These are phyloP conservation scores for Aspergillus latus DNA, from an alignment of 2,329 filamentous ascomycete species.

Conservation along the genomic window DNA sequence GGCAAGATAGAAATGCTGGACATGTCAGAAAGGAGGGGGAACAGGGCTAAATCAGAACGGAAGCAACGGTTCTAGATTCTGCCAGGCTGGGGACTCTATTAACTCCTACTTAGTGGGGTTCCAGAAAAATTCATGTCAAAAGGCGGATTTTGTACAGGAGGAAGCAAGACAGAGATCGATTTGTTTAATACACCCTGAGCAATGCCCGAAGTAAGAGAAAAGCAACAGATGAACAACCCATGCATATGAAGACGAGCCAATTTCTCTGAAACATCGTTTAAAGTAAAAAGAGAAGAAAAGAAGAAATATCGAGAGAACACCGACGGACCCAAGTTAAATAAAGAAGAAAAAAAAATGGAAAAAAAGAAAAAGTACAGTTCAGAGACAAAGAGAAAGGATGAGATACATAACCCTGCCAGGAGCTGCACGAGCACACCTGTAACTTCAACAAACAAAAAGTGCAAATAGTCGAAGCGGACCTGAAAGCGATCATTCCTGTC, in stretches of 20 bases:
- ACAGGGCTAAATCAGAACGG: neutral
- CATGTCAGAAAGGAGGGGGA: neutral
- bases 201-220: conserved; percentile 18
- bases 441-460: conserved; percentile 10
- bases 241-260: conserved; percentile 14
- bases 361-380: conserved; percentile 3
- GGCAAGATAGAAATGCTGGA: neutral
- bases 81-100: neutral
- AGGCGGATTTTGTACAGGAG: neutral
- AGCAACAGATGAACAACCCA: conserved; percentile 7
- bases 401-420: conserved; percentile 18
- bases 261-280: conserved; percentile 21
- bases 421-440: conserved; percentile 10
- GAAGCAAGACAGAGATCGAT: conserved; percentile 15
- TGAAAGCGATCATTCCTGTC: conserved; percentile 59
- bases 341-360: neutral
- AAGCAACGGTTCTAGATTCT: neutral
- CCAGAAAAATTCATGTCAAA: neutral
- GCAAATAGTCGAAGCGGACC: neutral
- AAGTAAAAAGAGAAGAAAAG: conserved; percentile 10
- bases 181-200: conserved; percentile 31
- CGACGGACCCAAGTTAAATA: conserved; percentile 7
- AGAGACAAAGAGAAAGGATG: conserved; percentile 14
- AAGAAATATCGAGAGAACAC: neutral
- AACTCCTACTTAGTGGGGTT: neutral